These are phyloP conservation scores for Carex littledalei DNA, from an alignment of 176 grass and related monocot genomes.

Conservation along the genomic window DNA sequence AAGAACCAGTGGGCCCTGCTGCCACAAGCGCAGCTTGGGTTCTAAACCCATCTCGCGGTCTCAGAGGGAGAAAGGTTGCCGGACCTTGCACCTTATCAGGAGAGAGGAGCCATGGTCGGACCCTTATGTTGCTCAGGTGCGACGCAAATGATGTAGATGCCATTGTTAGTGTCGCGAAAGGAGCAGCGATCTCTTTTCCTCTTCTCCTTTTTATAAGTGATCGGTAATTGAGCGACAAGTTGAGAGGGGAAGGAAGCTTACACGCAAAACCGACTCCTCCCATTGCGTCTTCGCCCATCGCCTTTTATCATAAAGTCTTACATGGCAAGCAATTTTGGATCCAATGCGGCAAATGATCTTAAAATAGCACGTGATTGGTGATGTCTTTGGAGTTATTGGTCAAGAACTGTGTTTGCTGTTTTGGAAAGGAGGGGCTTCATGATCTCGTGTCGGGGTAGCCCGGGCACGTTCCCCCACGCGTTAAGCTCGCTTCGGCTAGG, in stretches of 20 bases:
- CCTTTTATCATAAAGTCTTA: background rate
- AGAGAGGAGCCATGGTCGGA: background rate
- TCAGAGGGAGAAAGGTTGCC: background rate
- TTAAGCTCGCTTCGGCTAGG: background rate
- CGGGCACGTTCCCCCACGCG: constrained; percentile 8
- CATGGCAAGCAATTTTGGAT: background rate
- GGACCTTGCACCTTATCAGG: background rate
- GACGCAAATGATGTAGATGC: background rate
- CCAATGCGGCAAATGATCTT: background rate
- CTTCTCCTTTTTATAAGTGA: background rate
- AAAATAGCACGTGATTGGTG: background rate
- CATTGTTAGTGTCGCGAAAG: background rate
- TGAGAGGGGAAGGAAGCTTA: constrained; percentile 3
- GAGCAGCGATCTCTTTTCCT: background rate
- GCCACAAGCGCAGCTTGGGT: background rate
- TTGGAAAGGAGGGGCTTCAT: background rate
- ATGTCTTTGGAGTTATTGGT: background rate
- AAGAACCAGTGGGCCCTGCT: background rate
- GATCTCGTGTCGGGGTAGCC: background rate
- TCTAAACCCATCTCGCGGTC: background rate
- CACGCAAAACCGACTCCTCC: constrained; percentile 20
- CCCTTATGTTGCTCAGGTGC: background rate
- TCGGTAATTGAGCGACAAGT: background rate
- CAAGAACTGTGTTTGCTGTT: background rate
- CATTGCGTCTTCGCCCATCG: background rate